These are phyloP conservation scores for Vachellia pachyceras DNA, from an alignment of 306 rosid genomes.

Conservation along the genomic window DNA sequence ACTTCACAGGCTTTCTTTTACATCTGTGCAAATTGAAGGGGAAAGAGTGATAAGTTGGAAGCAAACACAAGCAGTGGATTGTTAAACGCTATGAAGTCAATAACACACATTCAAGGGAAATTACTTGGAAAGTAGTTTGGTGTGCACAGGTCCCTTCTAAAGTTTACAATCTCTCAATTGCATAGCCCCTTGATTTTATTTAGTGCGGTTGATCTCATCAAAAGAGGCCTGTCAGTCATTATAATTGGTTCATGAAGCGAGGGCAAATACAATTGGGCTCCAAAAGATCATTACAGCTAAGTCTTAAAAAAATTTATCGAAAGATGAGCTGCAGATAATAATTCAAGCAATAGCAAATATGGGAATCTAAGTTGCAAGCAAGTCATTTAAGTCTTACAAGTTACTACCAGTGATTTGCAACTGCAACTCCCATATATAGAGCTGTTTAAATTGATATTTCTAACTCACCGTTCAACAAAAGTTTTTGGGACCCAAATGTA, in stretches of 20 bases:
- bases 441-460: no score
- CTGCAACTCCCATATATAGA: no score
- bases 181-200: conserved; percentile 1
- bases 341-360: no score
- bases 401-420: no score
- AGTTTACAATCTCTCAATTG: conserved; percentile 9
- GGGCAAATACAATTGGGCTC: background rate
- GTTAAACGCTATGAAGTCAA: background rate
- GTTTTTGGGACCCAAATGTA: no score
- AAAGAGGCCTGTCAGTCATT: background rate
- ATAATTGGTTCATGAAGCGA: background rate
- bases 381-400: no score
- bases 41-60: conserved; percentile 2
- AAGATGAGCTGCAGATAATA: no score
- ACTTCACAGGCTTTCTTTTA: conserved; percentile 10
- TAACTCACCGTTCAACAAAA: no score
- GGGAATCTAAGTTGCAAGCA: background rate
- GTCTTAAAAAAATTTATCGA: no score
- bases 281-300: background rate
- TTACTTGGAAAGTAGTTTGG: no score
- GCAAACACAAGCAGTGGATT: background rate
- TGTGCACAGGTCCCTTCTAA: conserved; percentile 8
- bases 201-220: background rate
- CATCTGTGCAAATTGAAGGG: background rate
- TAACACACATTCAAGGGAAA: no score